Base-by-base conservation (phyloP, 208 protist species). In the Herpetomonas muscarum region DNA sequence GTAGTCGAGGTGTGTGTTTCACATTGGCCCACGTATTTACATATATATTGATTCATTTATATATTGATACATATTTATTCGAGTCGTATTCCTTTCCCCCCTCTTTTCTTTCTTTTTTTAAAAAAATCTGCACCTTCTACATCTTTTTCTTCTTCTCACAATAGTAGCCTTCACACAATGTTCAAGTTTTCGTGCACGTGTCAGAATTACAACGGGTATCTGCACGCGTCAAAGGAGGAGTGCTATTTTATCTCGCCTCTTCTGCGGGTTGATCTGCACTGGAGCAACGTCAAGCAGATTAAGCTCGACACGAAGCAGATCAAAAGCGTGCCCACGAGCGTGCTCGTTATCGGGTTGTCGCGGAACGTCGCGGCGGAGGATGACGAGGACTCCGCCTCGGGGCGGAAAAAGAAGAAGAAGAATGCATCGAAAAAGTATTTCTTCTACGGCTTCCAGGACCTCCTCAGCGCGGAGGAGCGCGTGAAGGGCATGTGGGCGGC, bases 361-460 rank as follows among this genome's bases (percentile, higher is more conserved):
- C 67, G 57, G 29, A 53, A 55, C 32, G 63, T 70, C 39, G 37
- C 64, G 2, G 50, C 61, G 7, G 26, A 25, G 1, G 44, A 64
- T 2, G 57, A 67, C 52, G 48, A 70, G 47, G 21, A 44, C 22
- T 44, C 36, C 42, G 47, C 44, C 60, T 46, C 57, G 4, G 31
- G 57, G 2, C 52, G n/a, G 3, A 48, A 60, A 22, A 62, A 44
- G 24, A 69, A 55, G 52, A 57, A 50, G 37, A 59, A 50, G 9
- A 61, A 44, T 5, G 56, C 61, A n/a, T 62, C 61, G 22, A 50
- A 61, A 5, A 70, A 69, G 50, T 85, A 84, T 56, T 86, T 81
- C 50, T 89, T 94, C 52, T 90, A 89, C 46, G 61, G 74, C 17
- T 90, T 94, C 49, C 64, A 88, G 10, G 84, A 94, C 51, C 72